Conservation (phyloP, 2,329 filamentous ascomycete genomes). For the Stagonosporopsis chrysanthemi region DNA sequence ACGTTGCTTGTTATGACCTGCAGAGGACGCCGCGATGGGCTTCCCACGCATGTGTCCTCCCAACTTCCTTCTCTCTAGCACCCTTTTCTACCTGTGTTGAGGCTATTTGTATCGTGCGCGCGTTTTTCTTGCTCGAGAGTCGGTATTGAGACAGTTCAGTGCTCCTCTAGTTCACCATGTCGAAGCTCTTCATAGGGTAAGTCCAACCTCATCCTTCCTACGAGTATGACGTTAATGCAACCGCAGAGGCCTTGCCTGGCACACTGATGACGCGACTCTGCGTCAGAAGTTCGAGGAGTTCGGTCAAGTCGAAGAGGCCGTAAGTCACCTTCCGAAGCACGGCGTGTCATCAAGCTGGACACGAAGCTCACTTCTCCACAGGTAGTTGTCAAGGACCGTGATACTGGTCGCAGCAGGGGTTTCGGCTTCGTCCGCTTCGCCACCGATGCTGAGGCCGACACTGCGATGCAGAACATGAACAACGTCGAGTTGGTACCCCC, state of each 20-base stretch:
- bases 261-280: conserved; percentile 89
- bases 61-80: conserved; percentile 27
- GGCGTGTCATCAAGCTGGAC: background rate
- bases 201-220: conserved; percentile 42
- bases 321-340: conserved; percentile 61
- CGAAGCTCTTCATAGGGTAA: conserved; percentile 95
- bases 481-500: conserved; percentile 77
- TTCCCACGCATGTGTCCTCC: conserved; percentile 33
- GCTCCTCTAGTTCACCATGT: conserved; percentile 66
- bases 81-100: conserved; percentile 34
- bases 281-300: conserved; percentile 93
- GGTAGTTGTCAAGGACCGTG: conserved; percentile 97
- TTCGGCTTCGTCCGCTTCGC: conserved; percentile 96
- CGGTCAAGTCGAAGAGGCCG: conserved; percentile 91
- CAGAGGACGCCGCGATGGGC: conserved; percentile 41
- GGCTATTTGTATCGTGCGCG: conserved; percentile 39
- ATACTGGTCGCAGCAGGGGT: conserved; percentile 94
- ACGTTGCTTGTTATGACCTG: conserved; percentile 44
- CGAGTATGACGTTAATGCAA: conserved; percentile 15
- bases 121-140: conserved; percentile 40
- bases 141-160: conserved; percentile 52
- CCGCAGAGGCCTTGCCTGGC: conserved; percentile 94
- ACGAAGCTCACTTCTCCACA: conserved; percentile 53
- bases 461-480: conserved; percentile 81
- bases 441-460: conserved; percentile 76